Base-by-base conservation (phyloP, 1,139 yeast species). In the Sugiyamaella paludigena region DNA sequence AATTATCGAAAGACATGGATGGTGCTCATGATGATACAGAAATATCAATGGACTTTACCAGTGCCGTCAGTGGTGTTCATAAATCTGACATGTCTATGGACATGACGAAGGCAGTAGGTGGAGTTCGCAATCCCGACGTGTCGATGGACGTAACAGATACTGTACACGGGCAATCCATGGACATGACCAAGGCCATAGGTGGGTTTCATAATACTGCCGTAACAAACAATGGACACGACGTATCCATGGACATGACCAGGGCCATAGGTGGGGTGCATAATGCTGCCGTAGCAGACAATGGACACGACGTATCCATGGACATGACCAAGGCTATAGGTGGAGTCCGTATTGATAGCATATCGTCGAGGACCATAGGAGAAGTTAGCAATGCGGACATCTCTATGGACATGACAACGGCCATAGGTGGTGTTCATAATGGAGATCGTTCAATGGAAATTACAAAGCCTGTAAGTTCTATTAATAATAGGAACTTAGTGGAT, bases 281-380 rank as follows among this genome's bases (percentile, higher is more conserved):
- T 36, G n/a, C 13, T 16, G 12, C 2, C 36, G 31, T 16, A 2
- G 42, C 34, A 33, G n/a, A n/a, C n/a, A 51, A 35, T 7, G 50
- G 31, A 7, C 47, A 40, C 4, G 53, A 49, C 30, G 48, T 41
- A 10, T 45, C 55, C 10, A 57, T 57, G 59, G 59, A 57, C 26
- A 41, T 57, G 40, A 57, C 60, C 9, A 46, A 50, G 16, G 44
- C 54, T 12, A 44, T 46, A 7, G 56, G 54, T 5, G 46, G 49
- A 16, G 28, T 16, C 28, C 33, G 27, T 30, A 12, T 28, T 40
- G 19, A 35, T 13, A 13, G 28, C 36, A 9, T 13, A 34, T 28
- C 36, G 40, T 26, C 26, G 34, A 37, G 26, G 43, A 27, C 32
- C 40, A 15, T 19, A 30, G 11, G 37, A 13, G 29, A 16, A 27